phyloP scores from a whole-genome alignment of 805 yeast species.

The Metschnikowia hibisci region DNA sequence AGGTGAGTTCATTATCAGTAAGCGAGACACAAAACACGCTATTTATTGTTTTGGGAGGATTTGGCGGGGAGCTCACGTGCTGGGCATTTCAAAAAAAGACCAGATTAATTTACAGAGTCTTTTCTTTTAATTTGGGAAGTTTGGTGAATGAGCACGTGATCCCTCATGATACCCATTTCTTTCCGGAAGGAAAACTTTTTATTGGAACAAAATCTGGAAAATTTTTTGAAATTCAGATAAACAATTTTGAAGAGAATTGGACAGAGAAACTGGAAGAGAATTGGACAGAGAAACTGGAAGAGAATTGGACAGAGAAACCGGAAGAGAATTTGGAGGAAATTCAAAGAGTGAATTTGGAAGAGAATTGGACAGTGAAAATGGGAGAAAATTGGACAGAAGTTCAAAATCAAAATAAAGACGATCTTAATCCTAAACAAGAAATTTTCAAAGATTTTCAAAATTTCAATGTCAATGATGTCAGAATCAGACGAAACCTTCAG shows the following conservation, averaged over 20 bases:
- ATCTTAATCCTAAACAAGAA: too few species aligned
- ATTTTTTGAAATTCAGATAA: conserved; percentile 18
- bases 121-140: neutral
- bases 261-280: conserved; percentile 1
- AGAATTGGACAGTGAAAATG: too few species aligned
- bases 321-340: too few species aligned
- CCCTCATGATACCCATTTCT: conserved; percentile 9
- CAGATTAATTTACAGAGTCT: neutral
- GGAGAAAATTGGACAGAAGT: too few species aligned
- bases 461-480: too few species aligned
- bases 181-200: conserved; percentile 9
- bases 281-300: too few species aligned
- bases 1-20: conserved; percentile 1
- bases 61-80: neutral
- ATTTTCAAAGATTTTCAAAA: too few species aligned
- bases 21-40: neutral
- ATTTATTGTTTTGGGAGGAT: neutral
- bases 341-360: too few species aligned
- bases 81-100: neutral
- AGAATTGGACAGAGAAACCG: too few species aligned
- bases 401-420: too few species aligned
- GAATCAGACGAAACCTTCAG: conserved; percentile 15
- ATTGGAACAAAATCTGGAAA: conserved; percentile 36
- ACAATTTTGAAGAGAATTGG: conserved; percentile 7
- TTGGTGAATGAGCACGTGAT: neutral